Conservation (phyloP, 2,329 filamentous ascomycete species). For the Neospermospora avenae region DNA sequence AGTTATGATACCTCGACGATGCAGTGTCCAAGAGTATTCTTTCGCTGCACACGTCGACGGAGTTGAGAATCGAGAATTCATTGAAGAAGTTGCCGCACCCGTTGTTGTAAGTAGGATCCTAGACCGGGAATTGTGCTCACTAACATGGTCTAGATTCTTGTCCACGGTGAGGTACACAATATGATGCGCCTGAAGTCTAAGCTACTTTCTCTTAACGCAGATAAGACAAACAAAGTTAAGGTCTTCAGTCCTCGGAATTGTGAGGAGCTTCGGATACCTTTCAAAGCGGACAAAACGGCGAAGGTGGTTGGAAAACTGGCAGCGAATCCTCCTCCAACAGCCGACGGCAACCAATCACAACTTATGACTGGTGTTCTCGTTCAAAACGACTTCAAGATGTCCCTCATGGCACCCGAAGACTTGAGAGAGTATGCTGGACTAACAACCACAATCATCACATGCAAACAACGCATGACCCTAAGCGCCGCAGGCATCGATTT, state of each 20-base stretch:
- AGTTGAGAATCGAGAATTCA: constrained; percentile 92
- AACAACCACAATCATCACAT: constrained; percentile 90
- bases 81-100: constrained; percentile 87
- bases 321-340: constrained; percentile 59
- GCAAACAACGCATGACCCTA: constrained; percentile 85
- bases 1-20: constrained; percentile 86
- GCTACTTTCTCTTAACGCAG: constrained; percentile 84
- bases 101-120: constrained; percentile 73
- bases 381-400: constrained; percentile 97
- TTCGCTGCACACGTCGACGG: constrained; percentile 98
- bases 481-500: constrained; percentile 86
- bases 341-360: constrained; percentile 46
- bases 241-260: constrained; percentile 93
- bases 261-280: constrained; percentile 91
- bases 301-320: constrained; percentile 96
- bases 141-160: constrained; percentile 66
- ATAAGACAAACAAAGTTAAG: constrained; percentile 75
- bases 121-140: not conserved
- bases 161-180: constrained; percentile 95
- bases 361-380: constrained; percentile 89
- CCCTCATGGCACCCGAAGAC: constrained; percentile 94
- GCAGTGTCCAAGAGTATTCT: constrained; percentile 89
- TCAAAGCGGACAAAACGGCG: constrained; percentile 90
- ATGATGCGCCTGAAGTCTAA: constrained; percentile 98
- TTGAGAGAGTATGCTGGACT: constrained; percentile 94